Evolutionary conservation across 2,329 filamentous ascomycete species (phyloP).

Genomic region (Ophiocordyceps camponoti-leonardi): DNA sequence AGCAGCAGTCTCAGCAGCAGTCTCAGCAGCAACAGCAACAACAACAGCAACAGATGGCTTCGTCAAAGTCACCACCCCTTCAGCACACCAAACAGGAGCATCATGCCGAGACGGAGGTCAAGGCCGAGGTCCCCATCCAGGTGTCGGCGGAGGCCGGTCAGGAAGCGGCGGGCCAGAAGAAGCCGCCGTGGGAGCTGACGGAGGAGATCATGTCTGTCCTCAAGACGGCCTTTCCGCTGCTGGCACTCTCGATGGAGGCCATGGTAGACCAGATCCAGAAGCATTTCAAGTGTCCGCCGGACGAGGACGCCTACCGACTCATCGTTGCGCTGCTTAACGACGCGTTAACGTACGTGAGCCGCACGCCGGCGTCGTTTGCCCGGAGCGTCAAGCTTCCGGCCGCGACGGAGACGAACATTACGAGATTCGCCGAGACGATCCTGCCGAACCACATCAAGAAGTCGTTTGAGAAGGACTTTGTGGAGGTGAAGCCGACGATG

Average conservation of each 20-base stretch:
- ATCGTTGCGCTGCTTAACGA: constrained; percentile 98
- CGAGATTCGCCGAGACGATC: constrained; percentile 89
- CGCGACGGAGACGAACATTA: constrained; percentile 92
- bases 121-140: constrained; percentile 20
- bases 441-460: constrained; percentile 87
- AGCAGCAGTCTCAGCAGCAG: constrained; percentile 26
- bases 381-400: constrained; percentile 79
- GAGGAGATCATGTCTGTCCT: constrained; percentile 91
- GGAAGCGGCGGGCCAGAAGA: constrained; percentile 30
- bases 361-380: constrained; percentile 72
- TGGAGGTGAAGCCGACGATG: constrained; percentile 89
- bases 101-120: constrained; percentile 15
- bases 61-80: neutral
- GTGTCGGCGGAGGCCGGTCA: constrained; percentile 9
- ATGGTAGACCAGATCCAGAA: constrained; percentile 99
- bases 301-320: constrained; percentile 92
- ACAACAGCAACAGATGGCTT: constrained; percentile 20
- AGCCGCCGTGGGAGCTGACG: constrained; percentile 88
- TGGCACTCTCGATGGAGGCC: constrained; percentile 96
- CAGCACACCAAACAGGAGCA: neutral
- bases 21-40: too few relatives aligned
- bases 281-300: constrained; percentile 96
- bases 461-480: constrained; percentile 96
- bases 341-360: constrained; percentile 78
- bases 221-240: constrained; percentile 89